Evolutionary conservation across 1,284 basidiomycete species (phyloP).

Genomic region (Tilletia setariae): DNA sequence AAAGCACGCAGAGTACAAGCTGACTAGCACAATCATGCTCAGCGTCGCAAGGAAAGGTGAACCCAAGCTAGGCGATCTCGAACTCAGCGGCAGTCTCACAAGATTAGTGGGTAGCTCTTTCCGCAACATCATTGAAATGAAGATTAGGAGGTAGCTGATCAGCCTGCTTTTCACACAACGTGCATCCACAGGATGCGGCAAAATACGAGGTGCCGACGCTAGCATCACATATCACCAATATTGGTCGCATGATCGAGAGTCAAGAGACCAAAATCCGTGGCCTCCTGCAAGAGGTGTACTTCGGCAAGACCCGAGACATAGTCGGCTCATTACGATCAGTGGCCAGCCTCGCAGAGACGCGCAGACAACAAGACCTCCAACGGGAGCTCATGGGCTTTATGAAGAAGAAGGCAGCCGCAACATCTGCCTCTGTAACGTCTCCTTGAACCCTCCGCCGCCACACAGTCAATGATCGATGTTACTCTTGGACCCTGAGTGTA

Average conservation of each 20-base stretch:
- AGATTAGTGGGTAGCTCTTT: not conserved
- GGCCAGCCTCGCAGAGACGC: conserved; percentile 77
- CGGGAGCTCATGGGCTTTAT: conserved; percentile 79
- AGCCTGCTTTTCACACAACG: not conserved
- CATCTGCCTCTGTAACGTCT: not conserved
- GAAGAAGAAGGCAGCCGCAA: conserved; percentile 27
- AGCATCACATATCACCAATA: conserved; percentile 79
- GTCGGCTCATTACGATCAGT: conserved; percentile 83
- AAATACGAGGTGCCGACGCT: conserved; percentile 36
- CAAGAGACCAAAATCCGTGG: conserved; percentile 99
- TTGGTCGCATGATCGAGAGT: conserved; percentile 91
- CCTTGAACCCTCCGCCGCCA: not conserved
- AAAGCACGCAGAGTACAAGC: conserved; percentile 66
- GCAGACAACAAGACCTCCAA: conserved; percentile 78
- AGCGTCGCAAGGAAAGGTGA: conserved; percentile 69
- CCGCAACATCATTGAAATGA: not conserved
- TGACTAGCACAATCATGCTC: conserved; percentile 97
- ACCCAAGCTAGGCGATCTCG: conserved; percentile 69
- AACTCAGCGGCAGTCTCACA: conserved; percentile 91
- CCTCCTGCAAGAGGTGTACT: conserved; percentile 92
- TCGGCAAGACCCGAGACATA: conserved; percentile 94
- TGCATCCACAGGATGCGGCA: conserved; percentile 64
- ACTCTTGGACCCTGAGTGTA: too few relatives aligned
- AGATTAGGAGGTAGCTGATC: not conserved
- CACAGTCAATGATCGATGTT: not conserved